These are phyloP conservation scores for Fusarium coicis DNA, from an alignment of 2,329 filamentous ascomycete species.

Conservation along the genomic window DNA sequence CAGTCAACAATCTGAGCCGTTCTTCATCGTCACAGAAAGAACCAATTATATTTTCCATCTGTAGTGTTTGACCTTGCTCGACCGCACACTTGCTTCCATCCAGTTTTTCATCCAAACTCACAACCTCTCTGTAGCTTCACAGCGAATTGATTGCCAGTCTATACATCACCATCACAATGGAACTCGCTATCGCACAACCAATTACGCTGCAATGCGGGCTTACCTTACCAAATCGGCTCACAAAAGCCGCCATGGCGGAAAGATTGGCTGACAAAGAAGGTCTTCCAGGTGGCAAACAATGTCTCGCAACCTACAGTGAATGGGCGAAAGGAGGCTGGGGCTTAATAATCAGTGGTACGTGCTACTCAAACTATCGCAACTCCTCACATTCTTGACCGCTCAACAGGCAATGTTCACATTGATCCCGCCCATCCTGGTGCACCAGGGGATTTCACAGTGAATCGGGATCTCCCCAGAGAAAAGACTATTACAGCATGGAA, in stretches of 20 bases:
- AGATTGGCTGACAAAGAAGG: neutral
- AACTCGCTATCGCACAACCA: neutral
- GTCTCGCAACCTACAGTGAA: neutral
- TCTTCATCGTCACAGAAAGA: too few relatives aligned
- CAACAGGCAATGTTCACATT: neutral
- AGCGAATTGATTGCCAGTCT: neutral
- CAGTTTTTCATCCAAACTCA: rapidly evolving
- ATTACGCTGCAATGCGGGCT: neutral
- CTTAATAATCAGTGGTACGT: neutral
- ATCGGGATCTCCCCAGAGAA: neutral
- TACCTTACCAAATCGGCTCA: neutral
- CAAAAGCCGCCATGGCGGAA: neutral
- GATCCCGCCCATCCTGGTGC: neutral
- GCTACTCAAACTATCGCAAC: too few relatives aligned
- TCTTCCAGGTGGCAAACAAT: neutral
- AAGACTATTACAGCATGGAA: neutral
- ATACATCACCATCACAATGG: neutral
- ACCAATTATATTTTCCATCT: too few relatives aligned
- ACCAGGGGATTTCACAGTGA: neutral
- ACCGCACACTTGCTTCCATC: neutral
- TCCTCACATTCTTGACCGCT: too few relatives aligned
- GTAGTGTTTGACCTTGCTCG: too few relatives aligned
- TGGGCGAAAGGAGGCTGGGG: neutral
- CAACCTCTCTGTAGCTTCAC: neutral
- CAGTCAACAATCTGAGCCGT: too few relatives aligned